Percentiles rank a stretch among this genome's conserved stretches.
Conservation (phyloP, 23 red algal genomes). For the Porphyridium purpureum region DNA sequence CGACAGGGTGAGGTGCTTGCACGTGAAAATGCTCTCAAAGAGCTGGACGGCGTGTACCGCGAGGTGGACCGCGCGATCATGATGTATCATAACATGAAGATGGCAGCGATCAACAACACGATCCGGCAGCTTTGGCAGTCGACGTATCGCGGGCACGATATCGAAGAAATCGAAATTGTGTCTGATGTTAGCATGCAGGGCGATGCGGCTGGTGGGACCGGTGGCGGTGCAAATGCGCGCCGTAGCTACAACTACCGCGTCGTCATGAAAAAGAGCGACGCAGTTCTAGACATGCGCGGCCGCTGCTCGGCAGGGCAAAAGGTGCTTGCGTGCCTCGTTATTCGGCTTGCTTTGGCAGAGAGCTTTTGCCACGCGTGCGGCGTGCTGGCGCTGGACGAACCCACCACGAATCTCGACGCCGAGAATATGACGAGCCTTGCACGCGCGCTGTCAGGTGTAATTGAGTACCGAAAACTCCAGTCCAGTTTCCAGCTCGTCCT, state of each 20-base stretch:
- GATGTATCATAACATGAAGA: constrained; percentile 86
- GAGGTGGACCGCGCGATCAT: constrained; percentile 92
- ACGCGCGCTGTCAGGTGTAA: constrained; percentile 34
- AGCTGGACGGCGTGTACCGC: constrained; percentile 63
- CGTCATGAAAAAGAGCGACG: constrained; percentile 83
- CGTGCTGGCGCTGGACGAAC: constrained; percentile 90
- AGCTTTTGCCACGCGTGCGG: constrained; percentile 85
- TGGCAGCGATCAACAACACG: constrained; percentile 77
- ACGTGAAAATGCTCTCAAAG: constrained; percentile 37
- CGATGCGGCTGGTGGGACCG: constrained; percentile 6
- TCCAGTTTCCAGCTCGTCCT: constrained; percentile 85
- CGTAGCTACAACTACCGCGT: constrained; percentile 89
- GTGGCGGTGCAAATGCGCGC: constrained; percentile 3
- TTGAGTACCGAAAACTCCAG: constrained; percentile 51
- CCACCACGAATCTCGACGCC: constrained; percentile 90
- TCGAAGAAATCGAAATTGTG: constrained; percentile 93
- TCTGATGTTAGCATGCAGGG: too few relatives aligned
- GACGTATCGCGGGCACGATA: constrained; percentile 81
- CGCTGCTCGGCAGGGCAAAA: constrained; percentile 98
- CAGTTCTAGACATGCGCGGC: constrained; percentile 86
- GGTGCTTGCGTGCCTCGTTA: constrained; percentile 84
- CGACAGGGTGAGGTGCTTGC: constrained; percentile 33
- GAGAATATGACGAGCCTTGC: constrained; percentile 82
- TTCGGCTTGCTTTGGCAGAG: constrained; percentile 83
- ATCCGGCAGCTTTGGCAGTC: constrained; percentile 87